Conservation (phyloP, 1,284 basidiomycete genomes). For the Phylloboletellus chloephorus region DNA sequence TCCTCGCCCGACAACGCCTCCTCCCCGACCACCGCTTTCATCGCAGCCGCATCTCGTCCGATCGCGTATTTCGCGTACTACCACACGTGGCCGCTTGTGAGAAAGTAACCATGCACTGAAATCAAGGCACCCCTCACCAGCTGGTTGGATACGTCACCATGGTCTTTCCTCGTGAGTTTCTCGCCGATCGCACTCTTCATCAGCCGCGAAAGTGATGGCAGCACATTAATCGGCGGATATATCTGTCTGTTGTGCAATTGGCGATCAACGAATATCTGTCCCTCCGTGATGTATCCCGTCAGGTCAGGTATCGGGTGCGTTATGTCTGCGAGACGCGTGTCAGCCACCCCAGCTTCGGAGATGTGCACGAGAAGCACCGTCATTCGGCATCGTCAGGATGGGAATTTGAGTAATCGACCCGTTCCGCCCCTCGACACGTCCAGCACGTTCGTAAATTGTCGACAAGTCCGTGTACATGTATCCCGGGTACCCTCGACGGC, state of each 20-base stretch:
- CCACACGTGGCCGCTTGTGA: slow-evolving; percentile 32
- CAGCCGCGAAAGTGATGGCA: slow-evolving; percentile 95
- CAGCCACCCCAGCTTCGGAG: slow-evolving; percentile 23
- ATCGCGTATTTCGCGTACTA: slow-evolving; percentile 97
- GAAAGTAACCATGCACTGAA: slow-evolving; percentile 19
- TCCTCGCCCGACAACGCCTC: slow-evolving; percentile 94
- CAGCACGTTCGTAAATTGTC: slow-evolving; percentile 99
- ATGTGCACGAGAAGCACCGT: slow-evolving; percentile 53
- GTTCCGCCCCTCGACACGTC: slow-evolving; percentile 95
- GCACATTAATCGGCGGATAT: slow-evolving; percentile 99
- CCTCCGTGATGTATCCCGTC: slow-evolving; percentile 99
- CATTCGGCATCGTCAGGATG: slow-evolving; percentile 99
- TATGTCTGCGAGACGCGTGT: slow-evolving; percentile 66
- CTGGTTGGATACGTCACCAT: slow-evolving; percentile 98
- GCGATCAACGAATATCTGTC: slow-evolving; percentile 98
- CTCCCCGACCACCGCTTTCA: slow-evolving; percentile 99
- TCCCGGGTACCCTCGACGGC: slow-evolving; percentile 98
- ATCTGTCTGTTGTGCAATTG: slow-evolving; percentile 93
- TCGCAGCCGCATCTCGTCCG: slow-evolving; percentile 93
- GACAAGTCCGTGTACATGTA: slow-evolving; percentile 99
- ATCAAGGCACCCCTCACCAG: slow-evolving; percentile 51
- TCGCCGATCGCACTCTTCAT: slow-evolving; percentile 99
- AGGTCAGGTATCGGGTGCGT: slow-evolving; percentile 99
- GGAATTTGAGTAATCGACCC: slow-evolving; percentile 99
- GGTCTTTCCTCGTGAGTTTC: slow-evolving; percentile 95